phyloP scores from a whole-genome alignment of 257 asterid species.

The Jacaranda mimosifolia region DNA sequence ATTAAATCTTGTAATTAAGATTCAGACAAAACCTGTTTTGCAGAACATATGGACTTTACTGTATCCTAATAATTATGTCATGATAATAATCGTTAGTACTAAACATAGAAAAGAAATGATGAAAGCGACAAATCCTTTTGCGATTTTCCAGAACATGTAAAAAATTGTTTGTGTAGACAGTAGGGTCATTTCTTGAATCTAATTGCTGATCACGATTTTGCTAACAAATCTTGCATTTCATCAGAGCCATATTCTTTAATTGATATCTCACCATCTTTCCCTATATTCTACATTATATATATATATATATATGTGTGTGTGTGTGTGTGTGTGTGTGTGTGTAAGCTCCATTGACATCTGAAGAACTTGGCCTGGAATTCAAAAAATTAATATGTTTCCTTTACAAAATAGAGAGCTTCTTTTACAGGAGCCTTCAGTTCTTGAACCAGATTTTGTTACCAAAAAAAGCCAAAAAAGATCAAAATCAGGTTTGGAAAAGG shows the following conservation, averaged over 20 bases:
- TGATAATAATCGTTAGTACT: neutral
- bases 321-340: too few relatives aligned
- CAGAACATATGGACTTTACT: constrained; percentile 13
- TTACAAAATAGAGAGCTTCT: neutral
- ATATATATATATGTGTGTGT: too few relatives aligned
- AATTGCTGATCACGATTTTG: neutral
- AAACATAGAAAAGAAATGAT: too few relatives aligned
- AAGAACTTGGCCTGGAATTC: neutral
- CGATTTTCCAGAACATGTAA: too few relatives aligned
- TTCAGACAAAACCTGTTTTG: constrained; percentile 17
- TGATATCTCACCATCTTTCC: neutral
- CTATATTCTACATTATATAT: neutral
- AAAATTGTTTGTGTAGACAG: neutral
- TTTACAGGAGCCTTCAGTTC: too few relatives aligned
- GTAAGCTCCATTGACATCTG: neutral
- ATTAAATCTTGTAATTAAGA: too few relatives aligned
- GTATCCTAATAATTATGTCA: neutral
- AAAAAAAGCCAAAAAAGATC: constrained; percentile 33
- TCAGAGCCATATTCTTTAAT: too few relatives aligned
- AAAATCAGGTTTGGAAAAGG: neutral
- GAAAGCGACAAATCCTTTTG: too few relatives aligned
- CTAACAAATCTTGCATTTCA: neutral
- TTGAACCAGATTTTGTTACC: neutral
- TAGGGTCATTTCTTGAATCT: constrained; percentile 19
- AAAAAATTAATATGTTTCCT: neutral